Evolutionary conservation across 345 rosid genomes (phyloP).

Genomic region (Microthlaspi erraticum): DNA sequence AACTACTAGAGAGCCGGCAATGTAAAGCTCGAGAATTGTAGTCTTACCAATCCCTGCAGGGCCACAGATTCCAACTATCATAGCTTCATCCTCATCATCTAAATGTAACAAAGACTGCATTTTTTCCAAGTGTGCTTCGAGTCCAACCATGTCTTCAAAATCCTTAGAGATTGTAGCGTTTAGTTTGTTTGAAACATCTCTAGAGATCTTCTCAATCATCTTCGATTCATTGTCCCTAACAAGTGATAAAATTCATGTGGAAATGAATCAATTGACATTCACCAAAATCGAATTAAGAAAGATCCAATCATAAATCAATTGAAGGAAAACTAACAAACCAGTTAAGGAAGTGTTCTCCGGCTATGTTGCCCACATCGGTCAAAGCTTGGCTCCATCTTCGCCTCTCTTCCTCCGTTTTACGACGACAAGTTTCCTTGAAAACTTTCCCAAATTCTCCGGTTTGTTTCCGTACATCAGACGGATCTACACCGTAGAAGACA

Average conservation of each 20-base stretch:
- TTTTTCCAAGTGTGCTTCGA: constrained; percentile 2
- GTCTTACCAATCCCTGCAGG: constrained; percentile 36
- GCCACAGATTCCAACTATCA: constrained; percentile 12
- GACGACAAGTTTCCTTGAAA: neutral
- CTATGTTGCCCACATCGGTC: constrained; percentile 22
- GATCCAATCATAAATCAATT: too few species aligned
- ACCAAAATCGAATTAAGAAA: too few species aligned
- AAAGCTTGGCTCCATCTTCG: constrained; percentile 7
- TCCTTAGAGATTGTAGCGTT: constrained; percentile 4
- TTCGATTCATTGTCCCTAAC: constrained; percentile 22
- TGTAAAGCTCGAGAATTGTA: constrained; percentile 12
- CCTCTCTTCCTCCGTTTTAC: neutral
- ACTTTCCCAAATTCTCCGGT: neutral
- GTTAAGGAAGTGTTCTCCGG: constrained; percentile 1
- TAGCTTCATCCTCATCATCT: constrained; percentile 5
- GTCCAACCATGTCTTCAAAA: constrained; percentile 28
- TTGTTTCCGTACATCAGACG: constrained; percentile 17
- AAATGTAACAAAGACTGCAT: constrained; percentile 11
- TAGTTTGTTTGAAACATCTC: constrained; percentile 17
- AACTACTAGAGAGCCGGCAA: neutral
- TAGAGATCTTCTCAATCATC: constrained; percentile 24
- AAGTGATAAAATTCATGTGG: neutral
- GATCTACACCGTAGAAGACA: too few species aligned
- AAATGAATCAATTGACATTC: too few species aligned
- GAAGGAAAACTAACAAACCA: constrained; percentile 23